Evolutionary conservation across 352 stramenopile genomes (phyloP).

Genomic region (Phytophthora hibernalis): DNA sequence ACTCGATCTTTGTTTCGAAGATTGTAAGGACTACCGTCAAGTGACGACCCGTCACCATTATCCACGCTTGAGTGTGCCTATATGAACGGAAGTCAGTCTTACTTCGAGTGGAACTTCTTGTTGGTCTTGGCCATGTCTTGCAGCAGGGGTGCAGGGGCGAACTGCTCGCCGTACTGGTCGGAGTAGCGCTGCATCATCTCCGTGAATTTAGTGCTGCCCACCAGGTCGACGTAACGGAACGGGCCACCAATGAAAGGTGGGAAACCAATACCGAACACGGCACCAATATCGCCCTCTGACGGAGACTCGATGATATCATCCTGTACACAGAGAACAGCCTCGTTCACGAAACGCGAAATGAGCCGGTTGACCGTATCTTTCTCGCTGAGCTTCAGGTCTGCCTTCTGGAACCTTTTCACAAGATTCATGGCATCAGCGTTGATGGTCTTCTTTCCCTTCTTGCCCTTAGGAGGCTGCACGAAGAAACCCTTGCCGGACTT

Average conservation of each 20-base stretch:
- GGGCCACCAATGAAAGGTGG: constrained; percentile 97
- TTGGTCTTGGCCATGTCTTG: constrained; percentile 97
- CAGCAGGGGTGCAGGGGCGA: constrained; percentile 95
- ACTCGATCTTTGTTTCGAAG: constrained; percentile 22
- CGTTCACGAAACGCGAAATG: constrained; percentile 97
- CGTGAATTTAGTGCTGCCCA: constrained; percentile 94
- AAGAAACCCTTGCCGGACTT: constrained; percentile 99
- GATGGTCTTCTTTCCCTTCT: constrained; percentile 89
- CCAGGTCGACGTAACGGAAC: constrained; percentile 96
- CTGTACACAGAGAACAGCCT: constrained; percentile 96
- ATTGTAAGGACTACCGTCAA: no score
- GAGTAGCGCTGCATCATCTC: constrained; percentile 97
- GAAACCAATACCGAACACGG: constrained; percentile 99
- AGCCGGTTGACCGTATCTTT: constrained; percentile 94
- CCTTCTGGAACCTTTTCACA: constrained; percentile 84
- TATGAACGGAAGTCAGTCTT: constrained; percentile 29
- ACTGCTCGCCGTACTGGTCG: constrained; percentile 96
- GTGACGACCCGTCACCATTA: constrained; percentile 6
- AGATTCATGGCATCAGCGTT: constrained; percentile 90
- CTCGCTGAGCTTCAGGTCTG: constrained; percentile 78
- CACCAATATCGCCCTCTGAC: constrained; percentile 97
- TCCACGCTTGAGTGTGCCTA: constrained; percentile 2
- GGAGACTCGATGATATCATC: constrained; percentile 98
- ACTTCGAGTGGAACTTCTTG: constrained; percentile 97
- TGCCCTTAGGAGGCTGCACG: constrained; percentile 93